Evolutionary conservation across 139 green algal genomes (phyloP), one percentile per base, ranked within the genome.

Genomic region (Ettlia oleoabundans): DNA sequence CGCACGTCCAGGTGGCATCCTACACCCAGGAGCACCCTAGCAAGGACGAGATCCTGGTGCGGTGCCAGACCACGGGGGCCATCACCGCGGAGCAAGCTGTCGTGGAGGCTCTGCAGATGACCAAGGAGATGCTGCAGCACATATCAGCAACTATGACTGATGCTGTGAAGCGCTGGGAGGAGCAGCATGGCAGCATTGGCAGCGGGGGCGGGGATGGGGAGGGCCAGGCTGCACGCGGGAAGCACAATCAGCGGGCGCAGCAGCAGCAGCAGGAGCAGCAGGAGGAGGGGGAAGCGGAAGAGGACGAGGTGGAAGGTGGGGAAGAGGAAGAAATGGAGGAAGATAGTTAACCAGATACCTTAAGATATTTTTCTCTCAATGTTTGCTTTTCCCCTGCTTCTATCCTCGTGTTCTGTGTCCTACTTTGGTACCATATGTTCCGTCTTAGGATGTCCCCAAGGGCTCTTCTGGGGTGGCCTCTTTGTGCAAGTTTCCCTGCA

Each of bases 21-120:
- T 89, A 89, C 76, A 78, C 80, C 7, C 80, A 89, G 33, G 71
- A 89, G 80, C 72, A 89, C 55, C 80, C 80, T 19, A 77, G 55
- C 47, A 33, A 26, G n/a, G 51, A 53, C 22, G 72, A 89, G 35
- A 83, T 89, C 37, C 52, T 85, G 28, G 52, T 89, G 30, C 85
- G 72, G 28, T 89, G 85, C 43, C 85, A 86, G 38, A 89, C 85
- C 7, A 64, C 35, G 13, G 52, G 51, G 6, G 69, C 53, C 28
- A 84, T 86, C 32, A 77, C 43, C 28, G 85, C 80, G 4, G 80
- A 63, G 53, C 85, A 89, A 42, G 66, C 58, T 19, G 55, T 86
- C 9, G 81, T 63, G 28, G 85, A 89, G 52, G 69, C 80, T 26
- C 32, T 89, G 35, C 52, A 78, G 21, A 84, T 86, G 22, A 69